Percentiles rank a stretch among this genome's conserved stretches.
Conservation (phyloP, 768 basidiomycete species). For the Phaffia australis region DNA sequence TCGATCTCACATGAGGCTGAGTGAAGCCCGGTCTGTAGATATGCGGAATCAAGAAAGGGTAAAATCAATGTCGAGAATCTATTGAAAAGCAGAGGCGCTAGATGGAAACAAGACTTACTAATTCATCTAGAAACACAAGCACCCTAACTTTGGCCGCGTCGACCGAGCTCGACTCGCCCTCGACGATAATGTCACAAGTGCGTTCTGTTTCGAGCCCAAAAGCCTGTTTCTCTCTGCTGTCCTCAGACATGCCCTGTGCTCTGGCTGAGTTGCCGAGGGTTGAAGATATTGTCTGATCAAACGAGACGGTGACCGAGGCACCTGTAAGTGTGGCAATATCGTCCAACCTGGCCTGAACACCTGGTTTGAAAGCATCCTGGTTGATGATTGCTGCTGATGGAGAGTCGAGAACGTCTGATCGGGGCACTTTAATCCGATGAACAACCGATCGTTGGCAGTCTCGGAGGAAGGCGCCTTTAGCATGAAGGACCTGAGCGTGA, state of each 20-base stretch:
- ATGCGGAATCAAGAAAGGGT: slow-evolving; percentile 16
- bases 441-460: slow-evolving; percentile 46
- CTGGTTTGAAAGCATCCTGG: slow-evolving; percentile 54
- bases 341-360: slow-evolving; percentile 75
- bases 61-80: background rate
- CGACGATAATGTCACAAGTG: slow-evolving; percentile 83
- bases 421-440: slow-evolving; percentile 74
- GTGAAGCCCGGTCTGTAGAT: slow-evolving; percentile 68
- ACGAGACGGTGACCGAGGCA: slow-evolving; percentile 82
- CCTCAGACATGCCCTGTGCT: slow-evolving; percentile 22
- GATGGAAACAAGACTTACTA: slow-evolving; percentile 49
- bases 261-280: slow-evolving; percentile 20
- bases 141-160: slow-evolving; percentile 82
- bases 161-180: slow-evolving; percentile 72
- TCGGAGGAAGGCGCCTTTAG: no score
- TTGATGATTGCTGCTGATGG: slow-evolving; percentile 44
- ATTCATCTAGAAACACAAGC: slow-evolving; percentile 86
- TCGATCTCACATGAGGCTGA: slow-evolving; percentile 87
- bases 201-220: slow-evolving; percentile 88
- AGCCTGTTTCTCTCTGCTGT: slow-evolving; percentile 38
- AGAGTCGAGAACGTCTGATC: slow-evolving; percentile 84
- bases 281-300: slow-evolving; percentile 10
- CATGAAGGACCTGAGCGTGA: no score
- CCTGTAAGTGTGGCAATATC: slow-evolving; percentile 86
- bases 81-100: background rate